Conservation (phyloP, 83 land plant species). For the Larix sibirica region DNA sequence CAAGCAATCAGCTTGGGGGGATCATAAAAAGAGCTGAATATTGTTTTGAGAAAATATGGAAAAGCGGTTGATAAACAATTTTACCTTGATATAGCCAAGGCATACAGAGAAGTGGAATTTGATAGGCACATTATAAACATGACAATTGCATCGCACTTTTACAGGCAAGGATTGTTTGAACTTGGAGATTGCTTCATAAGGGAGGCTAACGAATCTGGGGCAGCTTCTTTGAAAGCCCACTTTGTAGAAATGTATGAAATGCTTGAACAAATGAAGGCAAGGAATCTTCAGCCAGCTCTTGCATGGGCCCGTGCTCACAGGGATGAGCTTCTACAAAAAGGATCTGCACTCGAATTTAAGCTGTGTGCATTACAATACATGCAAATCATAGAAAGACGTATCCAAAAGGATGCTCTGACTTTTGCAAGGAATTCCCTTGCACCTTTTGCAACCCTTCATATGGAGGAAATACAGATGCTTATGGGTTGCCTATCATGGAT, state of each 20-base stretch:
- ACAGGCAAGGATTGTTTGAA: conserved; percentile 87
- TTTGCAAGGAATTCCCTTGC: conserved; percentile 73
- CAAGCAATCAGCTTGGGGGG: conserved; percentile 66
- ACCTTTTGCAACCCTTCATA: conserved; percentile 64
- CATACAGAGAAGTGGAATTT: conserved; percentile 82
- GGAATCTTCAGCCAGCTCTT: conserved; percentile 83
- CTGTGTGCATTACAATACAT: conserved; percentile 82
- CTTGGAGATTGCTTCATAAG: conserved; percentile 80
- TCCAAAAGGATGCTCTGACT: conserved; percentile 61
- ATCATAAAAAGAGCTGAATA: conserved; percentile 75
- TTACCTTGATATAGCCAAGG: conserved; percentile 79
- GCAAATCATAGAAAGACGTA: conserved; percentile 67
- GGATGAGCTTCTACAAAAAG: conserved; percentile 53
- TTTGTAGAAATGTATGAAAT: conserved; percentile 84
- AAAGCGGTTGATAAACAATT: conserved; percentile 79
- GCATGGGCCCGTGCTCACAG: conserved; percentile 67
- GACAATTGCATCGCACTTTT: conserved; percentile 84
- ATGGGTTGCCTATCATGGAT: conserved; percentile 83
- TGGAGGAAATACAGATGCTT: conserved; percentile 79
- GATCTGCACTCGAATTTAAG: conserved; percentile 79
- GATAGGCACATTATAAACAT: conserved; percentile 61
- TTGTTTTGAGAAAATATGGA: conserved; percentile 69
- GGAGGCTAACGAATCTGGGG: conserved; percentile 65
- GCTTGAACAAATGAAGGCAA: conserved; percentile 56
- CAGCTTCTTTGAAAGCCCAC: conserved; percentile 53